Base-by-base conservation (phyloP, 257 asterid species). In the Plantago major region DNA sequence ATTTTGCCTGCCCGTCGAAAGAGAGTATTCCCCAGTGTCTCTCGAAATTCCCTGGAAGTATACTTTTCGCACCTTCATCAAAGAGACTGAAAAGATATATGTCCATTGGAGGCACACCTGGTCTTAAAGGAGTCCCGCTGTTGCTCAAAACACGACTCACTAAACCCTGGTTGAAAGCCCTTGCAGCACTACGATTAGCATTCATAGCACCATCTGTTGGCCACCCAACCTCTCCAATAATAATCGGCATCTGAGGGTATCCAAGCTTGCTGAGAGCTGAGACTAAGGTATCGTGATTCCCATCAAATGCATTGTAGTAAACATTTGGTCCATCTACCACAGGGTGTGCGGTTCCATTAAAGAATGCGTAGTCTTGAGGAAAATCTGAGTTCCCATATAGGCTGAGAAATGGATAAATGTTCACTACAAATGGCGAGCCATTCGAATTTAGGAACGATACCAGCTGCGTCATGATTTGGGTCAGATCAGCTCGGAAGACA, bases 1-100 rank as follows among this genome's bases (percentile, higher is more conserved):
- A 92, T 73, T 89, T 92, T n/a, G 96, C 85, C 73, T 86, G 98
- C 38, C 98, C 97, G 52, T 88, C 98, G 12, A 92, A 92, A 38
- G 95, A 82, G 79, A 86, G 88, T 42, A 92, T 77, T 0, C 98
- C 98, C 98, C 98, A 91, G 47, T 91, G 98, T 55, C 98, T 75
- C 74, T 92, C 98, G 19, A 92, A 92, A 71, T 82, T 88, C 40
- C 98, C 97, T 0, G 98, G 98, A 53, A 88, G 87, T 19, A 70
- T 61, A 67, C 97, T 88, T 74, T 92, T 92, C 26, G 90, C 90
- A 43, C 76, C 95, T 75, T 91, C 98, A 10, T 91, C 98, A 12
- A 91, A 74, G 64, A 91, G 98, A 67, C 96, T 63, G 71, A 88
- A 88, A 60, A 91, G 90, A 67, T 86, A 88, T 15, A 88, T 62